These are phyloP conservation scores for Caryopteris hybrid DNA, from an alignment of 305 asterid species.

Conservation along the genomic window DNA sequence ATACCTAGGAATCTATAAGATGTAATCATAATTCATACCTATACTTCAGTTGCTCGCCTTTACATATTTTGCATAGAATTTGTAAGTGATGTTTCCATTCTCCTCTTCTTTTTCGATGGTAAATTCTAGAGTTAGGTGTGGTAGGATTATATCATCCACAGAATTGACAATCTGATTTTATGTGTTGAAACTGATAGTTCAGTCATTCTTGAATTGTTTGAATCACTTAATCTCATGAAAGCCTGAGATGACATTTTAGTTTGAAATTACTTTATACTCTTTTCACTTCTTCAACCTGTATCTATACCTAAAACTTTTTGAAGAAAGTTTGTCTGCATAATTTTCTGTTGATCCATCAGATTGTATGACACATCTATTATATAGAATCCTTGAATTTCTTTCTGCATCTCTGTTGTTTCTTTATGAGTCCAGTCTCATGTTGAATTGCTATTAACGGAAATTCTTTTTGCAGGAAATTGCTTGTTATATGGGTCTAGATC, in stretches of 20 bases:
- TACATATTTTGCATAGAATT: neutral
- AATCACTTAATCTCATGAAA: neutral
- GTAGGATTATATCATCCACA: neutral
- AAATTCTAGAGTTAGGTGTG: neutral
- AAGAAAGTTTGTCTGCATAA: neutral
- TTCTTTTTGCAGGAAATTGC: slow-evolving; percentile 75
- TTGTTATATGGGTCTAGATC: slow-evolving; percentile 89
- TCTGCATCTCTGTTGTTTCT: neutral
- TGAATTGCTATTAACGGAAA: neutral
- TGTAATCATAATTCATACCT: neutral
- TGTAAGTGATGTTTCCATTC: neutral
- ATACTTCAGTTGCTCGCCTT: neutral
- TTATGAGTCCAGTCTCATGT: neutral
- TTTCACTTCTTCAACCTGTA: neutral
- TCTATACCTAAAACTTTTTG: neutral
- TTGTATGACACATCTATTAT: neutral
- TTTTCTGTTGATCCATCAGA: neutral
- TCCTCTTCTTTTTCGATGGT: neutral
- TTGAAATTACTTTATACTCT: neutral
- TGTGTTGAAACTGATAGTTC: neutral
- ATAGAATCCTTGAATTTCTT: neutral
- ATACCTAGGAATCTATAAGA: neutral
- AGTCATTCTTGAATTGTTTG: neutral
- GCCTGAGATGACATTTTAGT: neutral
- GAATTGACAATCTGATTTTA: neutral